Conservation (phyloP, 345 rosid species). For the Sonneratia alba region DNA sequence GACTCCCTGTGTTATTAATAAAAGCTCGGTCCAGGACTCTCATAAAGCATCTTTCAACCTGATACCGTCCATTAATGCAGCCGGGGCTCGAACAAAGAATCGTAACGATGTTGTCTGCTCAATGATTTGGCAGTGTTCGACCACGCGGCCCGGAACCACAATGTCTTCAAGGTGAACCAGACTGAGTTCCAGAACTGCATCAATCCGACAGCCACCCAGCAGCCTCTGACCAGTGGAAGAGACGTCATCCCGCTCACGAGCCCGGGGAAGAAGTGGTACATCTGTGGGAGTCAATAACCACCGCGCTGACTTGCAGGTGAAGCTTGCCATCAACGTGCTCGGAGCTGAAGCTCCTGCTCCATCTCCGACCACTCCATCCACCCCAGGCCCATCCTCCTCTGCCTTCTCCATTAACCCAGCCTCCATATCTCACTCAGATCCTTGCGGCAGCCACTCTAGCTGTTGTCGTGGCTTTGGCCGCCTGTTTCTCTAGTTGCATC, state of each 20-base stretch:
- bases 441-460: neutral
- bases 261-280: slow-evolving; percentile 37
- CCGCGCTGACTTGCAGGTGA: slow-evolving; percentile 17
- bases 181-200: slow-evolving; percentile 22
- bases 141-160: slow-evolving; percentile 9
- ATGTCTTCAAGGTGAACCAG: slow-evolving; percentile 8
- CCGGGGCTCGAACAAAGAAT: neutral
- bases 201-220: neutral
- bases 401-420: slow-evolving; percentile 3
- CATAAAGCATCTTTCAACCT: too few species aligned
- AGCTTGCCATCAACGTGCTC: slow-evolving; percentile 22
- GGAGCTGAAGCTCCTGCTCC: slow-evolving; percentile 7
- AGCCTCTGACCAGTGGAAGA: slow-evolving; percentile 13
- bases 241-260: slow-evolving; percentile 22
- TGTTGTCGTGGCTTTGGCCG: neutral
- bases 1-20: slow-evolving; percentile 22
- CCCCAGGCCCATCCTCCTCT: neutral
- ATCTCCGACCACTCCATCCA: neutral
- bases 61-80: too few species aligned
- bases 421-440: neutral
- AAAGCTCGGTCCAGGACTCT: neutral
- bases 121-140: slow-evolving; percentile 18
- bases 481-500: neutral
- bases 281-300: slow-evolving; percentile 31
- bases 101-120: neutral